Evolutionary conservation across 345 rosid species (phyloP).

Genomic region (Brassica carinata): DNA sequence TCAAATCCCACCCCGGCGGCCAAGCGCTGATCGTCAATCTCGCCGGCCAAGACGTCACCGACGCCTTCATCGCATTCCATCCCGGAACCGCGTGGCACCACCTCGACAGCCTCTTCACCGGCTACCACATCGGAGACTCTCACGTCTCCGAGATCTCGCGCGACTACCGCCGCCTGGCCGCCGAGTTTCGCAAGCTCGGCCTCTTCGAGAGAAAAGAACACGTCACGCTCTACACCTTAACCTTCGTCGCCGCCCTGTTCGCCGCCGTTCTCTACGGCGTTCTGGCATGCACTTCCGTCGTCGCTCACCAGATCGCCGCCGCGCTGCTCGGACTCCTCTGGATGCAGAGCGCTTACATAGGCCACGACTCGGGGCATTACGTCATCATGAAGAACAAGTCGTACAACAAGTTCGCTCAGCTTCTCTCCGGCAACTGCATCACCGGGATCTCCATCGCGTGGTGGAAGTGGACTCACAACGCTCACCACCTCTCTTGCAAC

Average conservation of each 20-base stretch:
- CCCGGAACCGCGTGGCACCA: background rate
- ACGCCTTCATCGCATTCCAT: background rate
- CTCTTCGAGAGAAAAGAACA: background rate
- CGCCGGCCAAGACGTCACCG: background rate
- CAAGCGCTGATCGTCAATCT: background rate
- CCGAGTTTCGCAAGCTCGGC: background rate
- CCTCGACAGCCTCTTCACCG: background rate
- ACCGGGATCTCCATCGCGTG: background rate
- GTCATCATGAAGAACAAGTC: background rate
- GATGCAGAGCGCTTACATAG: background rate
- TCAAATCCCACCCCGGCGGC: background rate
- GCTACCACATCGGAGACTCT: background rate
- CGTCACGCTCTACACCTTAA: background rate
- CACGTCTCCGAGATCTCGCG: background rate
- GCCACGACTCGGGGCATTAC: background rate
- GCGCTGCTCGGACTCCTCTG: background rate
- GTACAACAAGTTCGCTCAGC: conserved; percentile 2
- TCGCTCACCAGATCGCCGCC: background rate
- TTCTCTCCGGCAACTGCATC: background rate
- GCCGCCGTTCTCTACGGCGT: background rate
- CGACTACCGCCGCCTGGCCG: background rate
- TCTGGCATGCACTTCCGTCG: background rate
- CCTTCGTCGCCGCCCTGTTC: background rate
- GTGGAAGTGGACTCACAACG: background rate
- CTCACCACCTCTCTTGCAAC: background rate